Evolutionary conservation across 2,329 filamentous ascomycete genomes (phyloP).

Genomic region (Neonectria faginata): DNA sequence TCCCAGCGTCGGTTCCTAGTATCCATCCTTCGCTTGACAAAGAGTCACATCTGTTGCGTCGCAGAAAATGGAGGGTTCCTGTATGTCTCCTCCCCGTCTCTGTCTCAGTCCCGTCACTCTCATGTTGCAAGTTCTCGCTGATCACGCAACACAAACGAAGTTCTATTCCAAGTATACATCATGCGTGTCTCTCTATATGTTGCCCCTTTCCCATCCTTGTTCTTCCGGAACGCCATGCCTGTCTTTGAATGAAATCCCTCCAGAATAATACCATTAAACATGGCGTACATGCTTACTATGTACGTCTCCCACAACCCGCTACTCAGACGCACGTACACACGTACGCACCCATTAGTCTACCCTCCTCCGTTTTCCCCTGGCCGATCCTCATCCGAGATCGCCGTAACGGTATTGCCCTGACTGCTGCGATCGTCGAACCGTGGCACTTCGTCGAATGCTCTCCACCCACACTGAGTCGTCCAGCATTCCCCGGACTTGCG

Average conservation of each 20-base stretch:
- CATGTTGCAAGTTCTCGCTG: constrained; percentile 4
- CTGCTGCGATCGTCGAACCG: constrained; percentile 62
- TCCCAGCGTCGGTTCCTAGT: background rate
- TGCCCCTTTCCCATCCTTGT: constrained; percentile 22
- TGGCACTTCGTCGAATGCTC: constrained; percentile 90
- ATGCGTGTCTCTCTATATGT: constrained; percentile 30
- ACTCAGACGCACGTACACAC: background rate
- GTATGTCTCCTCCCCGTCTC: background rate
- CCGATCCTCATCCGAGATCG: constrained; percentile 40
- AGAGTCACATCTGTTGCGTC: constrained; percentile 2
- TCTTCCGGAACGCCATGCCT: constrained; percentile 39
- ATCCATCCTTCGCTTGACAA: background rate
- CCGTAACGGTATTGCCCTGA: constrained; percentile 50
- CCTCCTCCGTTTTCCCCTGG: constrained; percentile 2
- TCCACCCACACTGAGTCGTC: constrained; percentile 94
- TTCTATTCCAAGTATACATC: background rate
- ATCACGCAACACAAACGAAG: background rate
- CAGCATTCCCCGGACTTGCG: constrained; percentile 84
- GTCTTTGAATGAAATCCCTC: constrained; percentile 30
- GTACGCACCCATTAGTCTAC: constrained; percentile 1
- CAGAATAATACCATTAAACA: constrained; percentile 4
- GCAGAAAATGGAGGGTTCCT: background rate
- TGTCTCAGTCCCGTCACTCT: constrained; percentile 2
- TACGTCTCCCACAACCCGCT: constrained; percentile 13
- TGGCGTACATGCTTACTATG: constrained; percentile 14